These are phyloP conservation scores for Hansenula lynferdii DNA, from an alignment of 1,139 yeast genomes.

Conservation along the genomic window DNA sequence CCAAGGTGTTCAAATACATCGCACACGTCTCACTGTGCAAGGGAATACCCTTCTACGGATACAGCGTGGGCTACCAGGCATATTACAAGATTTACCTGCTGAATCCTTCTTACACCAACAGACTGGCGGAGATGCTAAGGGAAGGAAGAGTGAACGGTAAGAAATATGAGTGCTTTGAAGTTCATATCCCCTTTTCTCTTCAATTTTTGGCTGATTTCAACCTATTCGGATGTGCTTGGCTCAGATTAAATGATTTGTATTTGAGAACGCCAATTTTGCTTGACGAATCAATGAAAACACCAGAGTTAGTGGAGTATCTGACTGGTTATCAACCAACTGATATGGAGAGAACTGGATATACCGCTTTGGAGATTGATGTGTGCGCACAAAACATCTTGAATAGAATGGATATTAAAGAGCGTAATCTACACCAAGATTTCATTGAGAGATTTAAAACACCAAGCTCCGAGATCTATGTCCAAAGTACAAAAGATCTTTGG, in stretches of 20 bases:
- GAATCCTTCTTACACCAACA: constrained; percentile 54
- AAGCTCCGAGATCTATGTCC: constrained; percentile 34
- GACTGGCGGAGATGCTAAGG: constrained; percentile 57
- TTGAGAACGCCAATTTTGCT: constrained; percentile 31
- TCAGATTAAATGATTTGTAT: constrained; percentile 34
- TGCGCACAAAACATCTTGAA: constrained; percentile 55
- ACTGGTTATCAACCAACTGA: constrained; percentile 16
- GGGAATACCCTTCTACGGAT: constrained; percentile 84
- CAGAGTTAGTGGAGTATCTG: constrained; percentile 24
- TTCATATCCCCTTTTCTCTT: constrained; percentile 71
- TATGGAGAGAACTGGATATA: constrained; percentile 46
- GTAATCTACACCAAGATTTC: constrained; percentile 48
- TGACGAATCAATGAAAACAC: constrained; percentile 22
- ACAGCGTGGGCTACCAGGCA: constrained; percentile 54
- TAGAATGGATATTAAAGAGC: constrained; percentile 37
- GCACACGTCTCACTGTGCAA: constrained; percentile 67
- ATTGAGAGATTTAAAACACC: constrained; percentile 27
- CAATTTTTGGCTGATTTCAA: constrained; percentile 85
- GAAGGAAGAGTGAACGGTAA: constrained; percentile 39
- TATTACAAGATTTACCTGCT: constrained; percentile 66
- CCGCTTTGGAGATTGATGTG: constrained; percentile 67
- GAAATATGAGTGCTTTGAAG: constrained; percentile 54
- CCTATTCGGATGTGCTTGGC: constrained; percentile 80
- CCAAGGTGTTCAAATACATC: constrained; percentile 40
- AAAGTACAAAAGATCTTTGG: constrained; percentile 58